A percentile compares a stretch with the other conserved stretches of the same genome.
Evolutionary conservation across 1,284 basidiomycete genomes (phyloP).

Genomic region (Singerocomus rubriflavus): DNA sequence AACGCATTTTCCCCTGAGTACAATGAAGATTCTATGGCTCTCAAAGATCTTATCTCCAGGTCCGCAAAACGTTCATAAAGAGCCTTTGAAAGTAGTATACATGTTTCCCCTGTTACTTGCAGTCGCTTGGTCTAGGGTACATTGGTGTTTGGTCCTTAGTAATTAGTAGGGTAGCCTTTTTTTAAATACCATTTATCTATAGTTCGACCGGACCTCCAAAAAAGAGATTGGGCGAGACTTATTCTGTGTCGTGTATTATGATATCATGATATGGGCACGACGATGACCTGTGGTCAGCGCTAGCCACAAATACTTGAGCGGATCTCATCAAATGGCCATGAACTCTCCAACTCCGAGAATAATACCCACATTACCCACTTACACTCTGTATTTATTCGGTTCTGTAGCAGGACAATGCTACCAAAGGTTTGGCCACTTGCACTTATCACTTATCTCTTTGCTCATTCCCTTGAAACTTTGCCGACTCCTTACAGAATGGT

Average conservation of each 20-base stretch:
- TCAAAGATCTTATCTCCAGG: slow-evolving; percentile 15
- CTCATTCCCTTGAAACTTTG: not conserved
- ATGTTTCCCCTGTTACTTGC: not conserved
- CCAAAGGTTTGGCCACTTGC: slow-evolving; percentile 3
- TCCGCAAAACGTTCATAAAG: not conserved
- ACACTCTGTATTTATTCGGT: not conserved
- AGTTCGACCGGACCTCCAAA: not conserved
- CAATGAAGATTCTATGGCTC: slow-evolving; percentile 14
- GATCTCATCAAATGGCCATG: not conserved
- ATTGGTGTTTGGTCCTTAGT: not conserved
- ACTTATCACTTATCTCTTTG: not conserved
- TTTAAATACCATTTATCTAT: not conserved
- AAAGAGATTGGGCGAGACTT: not conserved
- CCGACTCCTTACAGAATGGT: slow-evolving; percentile 4
- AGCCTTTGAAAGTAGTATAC: slow-evolving; percentile 2
- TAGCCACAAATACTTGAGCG: not conserved
- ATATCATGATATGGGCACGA: slow-evolving; percentile 4
- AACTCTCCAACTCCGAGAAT: not conserved
- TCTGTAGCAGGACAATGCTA: not conserved
- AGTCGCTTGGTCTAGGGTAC: slow-evolving; percentile 2
- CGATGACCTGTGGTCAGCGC: not conserved
- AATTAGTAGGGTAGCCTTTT: not conserved
- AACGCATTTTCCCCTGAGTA: slow-evolving; percentile 11
- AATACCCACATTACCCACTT: not conserved
- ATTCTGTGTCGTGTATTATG: not conserved